Percentiles rank a stretch among this genome's conserved stretches.
Conservation (phyloP, 2,329 filamentous ascomycete species). For the Hypoxylon sp. region DNA sequence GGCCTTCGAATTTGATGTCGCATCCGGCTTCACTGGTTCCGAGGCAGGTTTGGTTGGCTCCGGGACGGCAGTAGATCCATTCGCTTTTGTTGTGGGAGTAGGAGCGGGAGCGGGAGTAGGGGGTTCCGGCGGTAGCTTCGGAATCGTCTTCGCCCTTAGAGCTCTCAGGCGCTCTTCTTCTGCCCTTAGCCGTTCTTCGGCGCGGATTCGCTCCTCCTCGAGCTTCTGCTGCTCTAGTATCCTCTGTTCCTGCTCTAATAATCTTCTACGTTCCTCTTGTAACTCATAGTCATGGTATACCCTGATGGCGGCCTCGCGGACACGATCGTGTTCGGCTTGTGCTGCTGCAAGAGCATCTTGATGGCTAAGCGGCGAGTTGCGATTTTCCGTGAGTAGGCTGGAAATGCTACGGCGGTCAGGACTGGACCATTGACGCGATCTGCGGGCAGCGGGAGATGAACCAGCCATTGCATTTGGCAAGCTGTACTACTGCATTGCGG, state of each 20-base stretch:
- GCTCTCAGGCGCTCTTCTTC: slow-evolving; percentile 66
- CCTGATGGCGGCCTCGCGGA: slow-evolving; percentile 67
- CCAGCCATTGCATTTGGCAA: slow-evolving; percentile 58
- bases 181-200: slow-evolving; percentile 62
- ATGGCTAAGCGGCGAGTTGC: slow-evolving; percentile 75
- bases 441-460: slow-evolving; percentile 59
- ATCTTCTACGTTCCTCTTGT: slow-evolving; percentile 57
- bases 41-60: slow-evolving; percentile 40
- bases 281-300: slow-evolving; percentile 65
- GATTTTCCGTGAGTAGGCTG: slow-evolving; percentile 72
- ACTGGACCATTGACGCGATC: slow-evolving; percentile 58
- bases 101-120: slow-evolving; percentile 43
- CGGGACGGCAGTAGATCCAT: slow-evolving; percentile 6
- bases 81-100: slow-evolving; percentile 24
- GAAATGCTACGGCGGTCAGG: slow-evolving; percentile 66
- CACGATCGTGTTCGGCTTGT: slow-evolving; percentile 75
- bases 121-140: slow-evolving; percentile 58
- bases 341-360: slow-evolving; percentile 76
- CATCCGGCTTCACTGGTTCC: slow-evolving; percentile 2
- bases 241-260: slow-evolving; percentile 56
- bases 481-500: slow-evolving; percentile 43
- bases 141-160: slow-evolving; percentile 62
- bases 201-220: slow-evolving; percentile 63
- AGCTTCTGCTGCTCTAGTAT: slow-evolving; percentile 62
- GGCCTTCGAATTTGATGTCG: slow-evolving; percentile 9